Conservation (phyloP, 2,329 filamentous ascomycete genomes). For the Diaporthe batatas region DNA sequence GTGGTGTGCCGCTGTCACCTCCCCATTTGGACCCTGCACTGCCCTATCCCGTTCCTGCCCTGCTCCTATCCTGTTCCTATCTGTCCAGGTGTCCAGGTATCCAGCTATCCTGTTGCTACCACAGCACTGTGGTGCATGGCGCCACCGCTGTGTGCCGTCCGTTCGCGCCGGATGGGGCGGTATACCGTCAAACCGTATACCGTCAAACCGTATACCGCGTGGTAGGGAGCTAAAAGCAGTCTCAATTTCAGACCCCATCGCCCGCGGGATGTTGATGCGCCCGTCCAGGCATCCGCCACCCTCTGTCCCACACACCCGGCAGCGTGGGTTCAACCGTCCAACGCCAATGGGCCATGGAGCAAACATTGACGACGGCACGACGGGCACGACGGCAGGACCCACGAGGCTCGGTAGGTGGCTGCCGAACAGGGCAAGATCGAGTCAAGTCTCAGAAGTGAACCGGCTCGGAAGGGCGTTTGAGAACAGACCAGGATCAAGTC, state of each 20-base stretch:
- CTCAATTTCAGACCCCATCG: constrained; percentile 20
- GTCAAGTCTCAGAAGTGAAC: constrained; percentile 32
- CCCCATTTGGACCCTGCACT: constrained; percentile 5
- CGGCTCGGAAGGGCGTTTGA: constrained; percentile 40
- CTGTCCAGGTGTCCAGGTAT: too few species aligned
- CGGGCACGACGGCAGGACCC: not conserved
- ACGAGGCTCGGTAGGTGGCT: constrained; percentile 33
- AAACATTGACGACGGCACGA: not conserved
- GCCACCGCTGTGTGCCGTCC: not conserved
- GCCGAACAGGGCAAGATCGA: constrained; percentile 24
- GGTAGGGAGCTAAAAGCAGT: constrained; percentile 6
- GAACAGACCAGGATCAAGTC: constrained; percentile 33
- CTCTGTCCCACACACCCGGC: not conserved
- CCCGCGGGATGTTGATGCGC: not conserved
- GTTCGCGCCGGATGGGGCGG: not conserved
- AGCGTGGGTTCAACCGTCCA: not conserved
- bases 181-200: too few species aligned
- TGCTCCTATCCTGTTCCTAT: not conserved
- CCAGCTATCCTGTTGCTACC: too few species aligned
- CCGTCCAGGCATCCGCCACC: not conserved
- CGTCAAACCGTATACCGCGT: too few species aligned
- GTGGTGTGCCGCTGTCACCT: constrained; percentile 34
- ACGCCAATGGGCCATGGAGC: not conserved
- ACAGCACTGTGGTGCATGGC: not conserved
- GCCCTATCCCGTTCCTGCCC: not conserved